Evolutionary conservation across 169 alveolate species (phyloP).

Genomic region (Eimeria maxima): DNA sequence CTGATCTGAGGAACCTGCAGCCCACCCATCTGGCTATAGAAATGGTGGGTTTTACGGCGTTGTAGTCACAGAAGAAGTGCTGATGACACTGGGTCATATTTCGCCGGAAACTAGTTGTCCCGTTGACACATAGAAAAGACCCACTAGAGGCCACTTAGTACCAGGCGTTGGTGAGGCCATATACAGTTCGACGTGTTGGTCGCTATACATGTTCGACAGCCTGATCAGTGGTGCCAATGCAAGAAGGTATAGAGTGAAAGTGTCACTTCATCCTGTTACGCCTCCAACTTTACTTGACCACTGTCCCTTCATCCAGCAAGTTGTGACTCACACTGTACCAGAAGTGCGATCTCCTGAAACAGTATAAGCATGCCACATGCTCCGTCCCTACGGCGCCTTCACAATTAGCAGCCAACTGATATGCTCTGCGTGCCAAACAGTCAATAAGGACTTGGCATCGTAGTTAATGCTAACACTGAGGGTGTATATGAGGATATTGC

Average conservation of each 20-base stretch:
- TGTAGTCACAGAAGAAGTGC: neutral
- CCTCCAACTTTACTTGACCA: neutral
- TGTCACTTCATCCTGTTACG: neutral
- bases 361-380: neutral
- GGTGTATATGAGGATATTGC: neutral
- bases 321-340: conserved; percentile 41
- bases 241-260: neutral
- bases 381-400: neutral
- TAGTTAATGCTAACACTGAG: neutral
- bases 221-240: neutral
- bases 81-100: neutral
- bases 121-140: neutral
- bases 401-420: neutral
- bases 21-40: neutral
- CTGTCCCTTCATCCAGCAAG: neutral
- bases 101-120: neutral
- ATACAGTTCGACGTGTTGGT: neutral
- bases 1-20: neutral
- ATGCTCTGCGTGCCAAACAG: neutral
- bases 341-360: conserved; percentile 47
- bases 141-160: neutral
- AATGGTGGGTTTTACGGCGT: neutral
- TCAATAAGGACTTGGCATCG: no score
- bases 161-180: neutral
- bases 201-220: neutral